phyloP scores from a whole-genome alignment of 2,329 filamentous ascomycete species.

The Mariannaea elegans region DNA sequence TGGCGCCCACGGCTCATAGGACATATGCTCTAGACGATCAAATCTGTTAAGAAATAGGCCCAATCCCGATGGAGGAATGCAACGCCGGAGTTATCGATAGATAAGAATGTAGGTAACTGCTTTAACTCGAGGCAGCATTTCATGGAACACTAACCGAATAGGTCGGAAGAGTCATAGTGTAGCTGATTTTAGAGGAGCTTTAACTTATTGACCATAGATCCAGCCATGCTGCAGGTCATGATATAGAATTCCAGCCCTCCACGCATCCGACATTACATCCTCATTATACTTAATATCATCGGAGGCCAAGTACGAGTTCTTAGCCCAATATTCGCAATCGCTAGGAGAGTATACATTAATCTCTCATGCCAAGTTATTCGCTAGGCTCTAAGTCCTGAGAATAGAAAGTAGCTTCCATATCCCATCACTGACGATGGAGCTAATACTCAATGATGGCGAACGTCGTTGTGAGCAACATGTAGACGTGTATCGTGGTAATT shows the following conservation, averaged over 20 bases:
- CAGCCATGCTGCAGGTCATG: constrained; percentile 45
- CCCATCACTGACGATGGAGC: constrained; percentile 27
- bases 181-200: constrained; percentile 32
- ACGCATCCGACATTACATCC: background rate
- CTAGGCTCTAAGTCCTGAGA: constrained; percentile 42
- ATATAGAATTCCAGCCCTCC: background rate
- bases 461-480: constrained; percentile 24
- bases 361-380: constrained; percentile 42
- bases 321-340: constrained; percentile 47
- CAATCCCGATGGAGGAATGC: constrained; percentile 26
- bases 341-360: constrained; percentile 46
- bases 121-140: constrained; percentile 34
- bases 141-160: constrained; percentile 1
- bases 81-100: constrained; percentile 46
- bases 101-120: constrained; percentile 44
- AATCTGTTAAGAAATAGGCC: constrained; percentile 35
- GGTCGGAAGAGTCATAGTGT: constrained; percentile 39
- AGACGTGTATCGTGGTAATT: constrained; percentile 41
- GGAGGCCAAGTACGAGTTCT: constrained; percentile 37
- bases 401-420: constrained; percentile 43
- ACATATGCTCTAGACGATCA: constrained; percentile 39
- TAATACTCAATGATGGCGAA: background rate
- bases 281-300: constrained; percentile 31
- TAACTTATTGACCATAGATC: constrained; percentile 38
- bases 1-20: constrained; percentile 47